Conservation (phyloP, 805 yeast genomes). For the Sugiyamaella marilandica region DNA sequence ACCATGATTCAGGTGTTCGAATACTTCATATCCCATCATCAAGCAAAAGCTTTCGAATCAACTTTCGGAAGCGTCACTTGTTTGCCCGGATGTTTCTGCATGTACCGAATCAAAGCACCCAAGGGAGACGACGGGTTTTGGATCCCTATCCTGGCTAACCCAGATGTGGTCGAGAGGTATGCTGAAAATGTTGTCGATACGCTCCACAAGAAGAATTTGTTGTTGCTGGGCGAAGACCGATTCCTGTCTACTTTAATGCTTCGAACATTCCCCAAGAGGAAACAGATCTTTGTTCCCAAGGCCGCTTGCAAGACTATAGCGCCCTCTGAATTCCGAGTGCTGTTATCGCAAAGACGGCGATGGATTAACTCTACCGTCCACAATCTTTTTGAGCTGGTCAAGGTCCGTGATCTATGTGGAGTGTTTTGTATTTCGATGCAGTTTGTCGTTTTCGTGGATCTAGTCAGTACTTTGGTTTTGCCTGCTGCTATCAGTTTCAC, state of each 20-base stretch:
- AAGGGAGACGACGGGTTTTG: slow-evolving; percentile 73
- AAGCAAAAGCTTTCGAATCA: slow-evolving; percentile 88
- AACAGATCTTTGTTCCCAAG: slow-evolving; percentile 80
- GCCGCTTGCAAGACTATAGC: slow-evolving; percentile 91
- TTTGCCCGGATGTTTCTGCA: slow-evolving; percentile 92
- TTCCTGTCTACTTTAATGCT: slow-evolving; percentile 82
- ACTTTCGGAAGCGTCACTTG: slow-evolving; percentile 94
- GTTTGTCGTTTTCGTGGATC: slow-evolving; percentile 77
- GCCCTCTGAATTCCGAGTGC: slow-evolving; percentile 71
- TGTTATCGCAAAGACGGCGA: slow-evolving; percentile 89
- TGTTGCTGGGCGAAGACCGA: slow-evolving; percentile 87
- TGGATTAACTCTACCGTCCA: slow-evolving; percentile 97
- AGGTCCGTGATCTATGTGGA: slow-evolving; percentile 88
- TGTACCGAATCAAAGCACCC: slow-evolving; percentile 78
- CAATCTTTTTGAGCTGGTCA: slow-evolving; percentile 80
- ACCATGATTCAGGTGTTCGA: slow-evolving; percentile 93
- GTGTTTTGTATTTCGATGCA: slow-evolving; percentile 95
- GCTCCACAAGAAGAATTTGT: slow-evolving; percentile 78
- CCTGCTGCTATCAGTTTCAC: slow-evolving; percentile 88
- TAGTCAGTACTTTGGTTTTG: slow-evolving; percentile 80
- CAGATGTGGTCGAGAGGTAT: slow-evolving; percentile 89
- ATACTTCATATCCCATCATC: slow-evolving; percentile 91
- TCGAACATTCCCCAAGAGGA: slow-evolving; percentile 82
- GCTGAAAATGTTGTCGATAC: slow-evolving; percentile 81
- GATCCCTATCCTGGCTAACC: slow-evolving; percentile 92